Percentiles rank a stretch among this genome's conserved stretches.
These are phyloP conservation scores for Psilocybe sp. DNA, from an alignment of 768 basidiomycete species.

Conservation along the genomic window DNA sequence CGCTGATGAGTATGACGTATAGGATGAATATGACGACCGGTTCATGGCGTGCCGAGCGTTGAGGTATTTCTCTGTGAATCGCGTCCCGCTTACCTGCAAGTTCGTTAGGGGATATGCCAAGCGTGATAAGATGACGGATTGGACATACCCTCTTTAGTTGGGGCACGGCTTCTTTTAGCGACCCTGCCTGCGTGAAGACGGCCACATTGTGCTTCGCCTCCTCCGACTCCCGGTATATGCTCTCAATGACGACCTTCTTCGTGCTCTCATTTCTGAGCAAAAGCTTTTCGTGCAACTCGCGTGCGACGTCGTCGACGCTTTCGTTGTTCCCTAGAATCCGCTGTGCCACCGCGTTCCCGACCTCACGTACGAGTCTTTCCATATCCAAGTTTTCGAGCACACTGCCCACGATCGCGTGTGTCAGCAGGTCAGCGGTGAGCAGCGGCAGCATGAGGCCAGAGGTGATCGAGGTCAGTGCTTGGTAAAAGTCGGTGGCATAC, in stretches of 20 bases:
- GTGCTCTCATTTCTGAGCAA: constrained; percentile 93
- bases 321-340: constrained; percentile 91
- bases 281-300: constrained; percentile 89
- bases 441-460: constrained; percentile 96
- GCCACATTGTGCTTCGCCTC: constrained; percentile 89
- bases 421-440: constrained; percentile 90
- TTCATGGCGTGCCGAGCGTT: constrained; percentile 61
- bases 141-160: constrained; percentile 70
- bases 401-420: constrained; percentile 95
- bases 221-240: constrained; percentile 90
- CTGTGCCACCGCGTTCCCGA: constrained; percentile 89
- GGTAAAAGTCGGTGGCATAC: constrained; percentile 94
- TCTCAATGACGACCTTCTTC: constrained; percentile 94
- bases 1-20: constrained; percentile 45
- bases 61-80: constrained; percentile 96
- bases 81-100: constrained; percentile 82
- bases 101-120: constrained; percentile 5
- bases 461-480: constrained; percentile 88
- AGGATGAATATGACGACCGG: constrained; percentile 51
- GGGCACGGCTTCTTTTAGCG: constrained; percentile 71
- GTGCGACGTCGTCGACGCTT: constrained; percentile 94
- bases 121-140: constrained; percentile 5
- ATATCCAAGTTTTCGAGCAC: constrained; percentile 98
- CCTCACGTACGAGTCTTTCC: constrained; percentile 94
- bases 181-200: constrained; percentile 73